Evolutionary conservation across 768 basidiomycete genomes (phyloP).

Genomic region (Mycena haematopus): DNA sequence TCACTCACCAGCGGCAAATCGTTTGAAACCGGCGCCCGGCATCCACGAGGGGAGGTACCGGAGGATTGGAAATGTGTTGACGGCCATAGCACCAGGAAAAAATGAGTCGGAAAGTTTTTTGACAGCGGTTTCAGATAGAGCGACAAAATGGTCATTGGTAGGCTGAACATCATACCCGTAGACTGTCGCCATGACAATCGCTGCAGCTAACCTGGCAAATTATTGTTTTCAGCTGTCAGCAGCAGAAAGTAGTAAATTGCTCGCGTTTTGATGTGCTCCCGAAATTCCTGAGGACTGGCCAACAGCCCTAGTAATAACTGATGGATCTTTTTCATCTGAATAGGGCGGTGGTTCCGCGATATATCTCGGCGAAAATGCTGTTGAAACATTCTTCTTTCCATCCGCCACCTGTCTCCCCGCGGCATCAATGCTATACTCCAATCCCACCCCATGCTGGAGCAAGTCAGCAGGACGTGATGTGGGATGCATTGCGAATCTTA

Average conservation of each 20-base stretch:
- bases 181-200: constrained; percentile 15
- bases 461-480: not conserved
- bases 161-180: constrained; percentile 39
- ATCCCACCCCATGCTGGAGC: constrained; percentile 41
- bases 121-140: constrained; percentile 30
- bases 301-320: constrained; percentile 30
- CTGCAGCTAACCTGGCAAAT: not conserved
- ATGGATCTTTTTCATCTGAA: constrained; percentile 34
- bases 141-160: constrained; percentile 33
- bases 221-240: not conserved
- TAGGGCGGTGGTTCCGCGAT: constrained; percentile 28
- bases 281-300: constrained; percentile 25
- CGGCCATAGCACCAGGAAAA: constrained; percentile 34
- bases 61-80: constrained; percentile 40
- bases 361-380: constrained; percentile 35
- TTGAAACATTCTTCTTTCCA: constrained; percentile 37
- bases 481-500: constrained; percentile 6
- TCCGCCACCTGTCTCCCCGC: constrained; percentile 40
- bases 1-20: constrained; percentile 25
- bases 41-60: constrained; percentile 38
- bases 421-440: constrained; percentile 37
- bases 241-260: not conserved
- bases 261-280: constrained; percentile 13
- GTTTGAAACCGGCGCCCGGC: constrained; percentile 39
- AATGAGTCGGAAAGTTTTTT: constrained; percentile 21